These are phyloP conservation scores for Nitzschia putrida DNA, from an alignment of 108 stramenopile genomes.

Conservation along the genomic window DNA sequence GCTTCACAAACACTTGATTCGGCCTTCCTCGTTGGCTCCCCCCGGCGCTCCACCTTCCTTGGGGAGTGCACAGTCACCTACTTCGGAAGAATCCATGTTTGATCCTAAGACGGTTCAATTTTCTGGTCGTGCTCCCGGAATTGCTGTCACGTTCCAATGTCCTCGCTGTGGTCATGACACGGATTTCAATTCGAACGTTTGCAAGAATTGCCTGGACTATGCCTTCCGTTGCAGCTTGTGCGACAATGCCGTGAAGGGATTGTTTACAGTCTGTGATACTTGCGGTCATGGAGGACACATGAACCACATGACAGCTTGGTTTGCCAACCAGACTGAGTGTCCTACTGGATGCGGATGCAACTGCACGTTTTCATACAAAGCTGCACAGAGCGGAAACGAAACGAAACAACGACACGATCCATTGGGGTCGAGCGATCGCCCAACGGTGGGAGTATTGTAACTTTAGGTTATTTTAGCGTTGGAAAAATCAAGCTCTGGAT, in stretches of 20 bases:
- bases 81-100: background rate
- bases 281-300: conserved; percentile 74
- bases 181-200: conserved; percentile 43
- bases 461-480: conserved; percentile 90
- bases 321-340: conserved; percentile 52
- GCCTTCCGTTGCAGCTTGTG: conserved; percentile 79
- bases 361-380: conserved; percentile 38
- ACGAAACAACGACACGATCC: too few species aligned
- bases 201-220: conserved; percentile 56
- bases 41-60: background rate
- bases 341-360: conserved; percentile 83
- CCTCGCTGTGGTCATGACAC: conserved; percentile 51
- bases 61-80: background rate
- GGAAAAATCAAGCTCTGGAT: conserved; percentile 98
- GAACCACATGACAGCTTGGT: conserved; percentile 75
- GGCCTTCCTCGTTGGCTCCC: conserved; percentile 26
- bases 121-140: conserved; percentile 27
- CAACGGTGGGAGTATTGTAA: background rate
- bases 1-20: conserved; percentile 65
- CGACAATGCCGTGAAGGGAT: conserved; percentile 68
- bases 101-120: background rate
- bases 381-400: too few species aligned
- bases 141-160: conserved; percentile 54
- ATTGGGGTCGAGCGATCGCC: too few species aligned
- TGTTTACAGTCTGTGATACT: conserved; percentile 61